Evolutionary conservation across 2,329 filamentous ascomycete genomes (phyloP), one percentile per base, ranked within the genome.

Genomic region (Aureobasidium sp.): DNA sequence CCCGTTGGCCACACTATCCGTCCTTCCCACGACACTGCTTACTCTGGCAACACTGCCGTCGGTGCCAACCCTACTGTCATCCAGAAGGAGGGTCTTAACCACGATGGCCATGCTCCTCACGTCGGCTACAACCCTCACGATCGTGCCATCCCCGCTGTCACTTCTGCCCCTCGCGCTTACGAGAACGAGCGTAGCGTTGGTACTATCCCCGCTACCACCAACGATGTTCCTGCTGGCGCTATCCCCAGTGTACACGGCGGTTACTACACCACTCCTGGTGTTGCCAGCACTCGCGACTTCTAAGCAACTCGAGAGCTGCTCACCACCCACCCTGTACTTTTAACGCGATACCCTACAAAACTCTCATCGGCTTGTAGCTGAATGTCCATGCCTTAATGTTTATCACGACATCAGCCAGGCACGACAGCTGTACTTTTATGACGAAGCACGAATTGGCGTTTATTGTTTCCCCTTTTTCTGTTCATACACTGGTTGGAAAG

Each of bases 11-110:
- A 36, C 7, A 57, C 53, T 65, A 71, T 74, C 49, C 75, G 79
- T 60, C 76, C 78, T 30, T 76, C 73, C 60, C 75, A 79, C 67
- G 80, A 82, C 64, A 81, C 80, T 44, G 78, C 73, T 30, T 78
- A 77, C 69, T 79, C 78, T 37, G 78, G 78, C 55, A 77, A 77
- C 14, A 82, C 79, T 25, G 75, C 78, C 54, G 73, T 71, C 39
- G 68, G 67, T 21, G 68, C 72, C n/a, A 69, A 68, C 62, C 69
- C 69, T 48, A 70, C 61, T 27, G 57, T 68, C 36, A 65, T 68
- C 61, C 67, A 68, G 65, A 67, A 67, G 63, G 64, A 64, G 21
- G 48, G 53, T 44, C 49, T 58, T 25, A 42, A 51, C 41, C 62
- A 65, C 47, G 36, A 63, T 63, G 42, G 65, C 66, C 64, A 66